A percentile compares a stretch with the other conserved stretches of the same genome.
Evolutionary conservation across 805 yeast species (phyloP).

Genomic region (Wickerhamomyces canadensis): DNA sequence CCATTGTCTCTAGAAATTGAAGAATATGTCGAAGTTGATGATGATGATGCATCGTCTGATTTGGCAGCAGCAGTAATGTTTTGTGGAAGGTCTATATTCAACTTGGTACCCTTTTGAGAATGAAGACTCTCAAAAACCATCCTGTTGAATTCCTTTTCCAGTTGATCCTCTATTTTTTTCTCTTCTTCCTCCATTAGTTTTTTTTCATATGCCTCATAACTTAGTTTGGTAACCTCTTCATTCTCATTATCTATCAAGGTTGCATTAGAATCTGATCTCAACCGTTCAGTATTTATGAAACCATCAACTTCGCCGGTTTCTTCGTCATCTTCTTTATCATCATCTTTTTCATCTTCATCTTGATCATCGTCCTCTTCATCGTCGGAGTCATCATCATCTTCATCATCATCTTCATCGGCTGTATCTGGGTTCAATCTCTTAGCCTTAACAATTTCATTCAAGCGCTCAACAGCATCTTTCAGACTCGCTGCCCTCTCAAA

Average conservation of each 20-base stretch:
- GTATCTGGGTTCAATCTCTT: slow-evolving; percentile 6
- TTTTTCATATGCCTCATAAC: slow-evolving; percentile 33
- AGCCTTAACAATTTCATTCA: slow-evolving; percentile 29
- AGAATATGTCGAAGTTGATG: too few species aligned
- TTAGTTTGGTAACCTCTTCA: slow-evolving; percentile 27
- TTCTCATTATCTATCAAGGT: slow-evolving; percentile 20
- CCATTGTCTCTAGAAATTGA: neutral
- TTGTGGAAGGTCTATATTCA: slow-evolving; percentile 13
- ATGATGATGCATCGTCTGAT: too few species aligned
- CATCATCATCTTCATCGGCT: slow-evolving; percentile 17
- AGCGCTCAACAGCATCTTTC: slow-evolving; percentile 36
- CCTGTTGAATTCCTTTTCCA: slow-evolving; percentile 52
- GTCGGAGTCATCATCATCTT: slow-evolving; percentile 18
- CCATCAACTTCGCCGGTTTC: slow-evolving; percentile 22
- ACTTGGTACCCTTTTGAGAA: slow-evolving; percentile 12
- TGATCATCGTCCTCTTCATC: slow-evolving; percentile 24
- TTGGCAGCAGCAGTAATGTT: neutral
- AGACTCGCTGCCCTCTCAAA: slow-evolving; percentile 32
- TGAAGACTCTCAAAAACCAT: slow-evolving; percentile 49
- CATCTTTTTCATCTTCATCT: slow-evolving; percentile 24
- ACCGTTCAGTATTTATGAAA: neutral
- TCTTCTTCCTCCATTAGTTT: slow-evolving; percentile 37
- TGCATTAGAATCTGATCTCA: too few species aligned
- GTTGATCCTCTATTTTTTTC: slow-evolving; percentile 39
- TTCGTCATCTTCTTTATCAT: slow-evolving; percentile 20